Evolutionary conservation across 2,329 filamentous ascomycete species (phyloP), one percentile per base, ranked within the genome.

Genomic region (Penicillium sp.): DNA sequence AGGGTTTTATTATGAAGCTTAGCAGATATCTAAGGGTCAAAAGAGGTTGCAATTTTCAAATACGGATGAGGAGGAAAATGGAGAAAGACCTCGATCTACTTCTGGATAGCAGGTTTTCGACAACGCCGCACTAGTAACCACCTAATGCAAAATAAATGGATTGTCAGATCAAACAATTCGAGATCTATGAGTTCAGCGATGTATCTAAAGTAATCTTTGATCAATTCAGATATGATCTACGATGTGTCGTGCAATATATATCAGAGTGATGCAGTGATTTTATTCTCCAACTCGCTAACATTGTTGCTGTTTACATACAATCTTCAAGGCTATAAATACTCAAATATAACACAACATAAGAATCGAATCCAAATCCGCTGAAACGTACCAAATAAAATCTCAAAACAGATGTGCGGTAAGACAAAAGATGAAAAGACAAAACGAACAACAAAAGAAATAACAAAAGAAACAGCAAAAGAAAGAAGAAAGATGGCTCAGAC

Each of bases 271-370:
- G 14, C 17, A 49, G 26, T 35, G 31, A 14, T 16, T 16, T 6
- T 35, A 35, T 35, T 35, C 37, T 42, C 26, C 5, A 17, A 31
- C 28, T 33, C 47, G 28, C 19, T 42, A 42, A 50, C 25, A 30
- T 42, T 25, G 17, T 30, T 42, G 26, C 47, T 42, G 26, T 42
- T 51, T 45, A 51, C 49, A 47, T 47, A 31, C 17, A 46, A 31
- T 47, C 25, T 52, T 25, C 41, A 46, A 37, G 30, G 31, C 40
- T 35, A 47, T 46, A 38, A 36, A 47, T 38, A 28, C 26, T 47
- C 50, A 47, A 38, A 19, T 25, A 52, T 17, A 33, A 47, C 3
- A 38, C 41, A 38, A 17, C 19, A 45, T 42, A 45, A 46, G 14
- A 25, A 31, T 33, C 26, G 2, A 47, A 47, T 47, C 19, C 26